phyloP scores from a whole-genome alignment of 1,284 basidiomycete species.

The Leccinum solheimii region DNA sequence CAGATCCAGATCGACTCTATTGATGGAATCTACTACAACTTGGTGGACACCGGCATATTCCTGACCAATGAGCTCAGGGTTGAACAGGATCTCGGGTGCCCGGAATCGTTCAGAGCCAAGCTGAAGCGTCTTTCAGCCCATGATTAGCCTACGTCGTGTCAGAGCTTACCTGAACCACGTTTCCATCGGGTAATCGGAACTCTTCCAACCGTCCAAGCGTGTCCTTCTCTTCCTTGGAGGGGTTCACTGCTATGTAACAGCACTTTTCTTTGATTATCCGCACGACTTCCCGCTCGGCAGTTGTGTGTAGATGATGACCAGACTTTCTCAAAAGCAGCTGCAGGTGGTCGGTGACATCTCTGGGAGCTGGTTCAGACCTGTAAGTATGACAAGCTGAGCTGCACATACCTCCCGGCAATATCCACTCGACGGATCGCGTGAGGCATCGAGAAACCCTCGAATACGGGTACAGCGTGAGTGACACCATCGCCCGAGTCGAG shows the following conservation, averaged over 20 bases:
- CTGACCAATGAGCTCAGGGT: conserved; percentile 94
- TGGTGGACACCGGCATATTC: conserved; percentile 98
- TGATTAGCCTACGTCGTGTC: neutral
- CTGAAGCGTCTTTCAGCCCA: conserved; percentile 41
- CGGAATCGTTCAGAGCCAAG: conserved; percentile 95
- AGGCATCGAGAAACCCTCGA: conserved; percentile 99
- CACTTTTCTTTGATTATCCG: conserved; percentile 98
- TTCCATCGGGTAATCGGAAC: conserved; percentile 94
- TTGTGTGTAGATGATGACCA: conserved; percentile 94
- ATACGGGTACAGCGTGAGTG: conserved; percentile 98
- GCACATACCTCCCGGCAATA: conserved; percentile 83
- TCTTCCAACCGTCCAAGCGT: conserved; percentile 77
- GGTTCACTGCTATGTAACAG: conserved; percentile 92
- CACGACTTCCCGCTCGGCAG: conserved; percentile 96
- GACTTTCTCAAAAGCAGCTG: conserved; percentile 93
- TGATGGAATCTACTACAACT: conserved; percentile 88
- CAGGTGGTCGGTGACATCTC: conserved; percentile 96
- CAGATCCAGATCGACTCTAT: conserved; percentile 85
- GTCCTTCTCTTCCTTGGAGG: conserved; percentile 95
- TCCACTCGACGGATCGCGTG: conserved; percentile 96
- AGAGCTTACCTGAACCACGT: conserved; percentile 77
- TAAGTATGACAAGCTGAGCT: conserved; percentile 5
- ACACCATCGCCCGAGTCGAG: conserved; percentile 99
- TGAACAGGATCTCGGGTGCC: conserved; percentile 97
- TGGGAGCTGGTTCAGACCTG: conserved; percentile 35